phyloP scores from a whole-genome alignment of 1,284 basidiomycete species.

The Neonothopanus nambi region DNA sequence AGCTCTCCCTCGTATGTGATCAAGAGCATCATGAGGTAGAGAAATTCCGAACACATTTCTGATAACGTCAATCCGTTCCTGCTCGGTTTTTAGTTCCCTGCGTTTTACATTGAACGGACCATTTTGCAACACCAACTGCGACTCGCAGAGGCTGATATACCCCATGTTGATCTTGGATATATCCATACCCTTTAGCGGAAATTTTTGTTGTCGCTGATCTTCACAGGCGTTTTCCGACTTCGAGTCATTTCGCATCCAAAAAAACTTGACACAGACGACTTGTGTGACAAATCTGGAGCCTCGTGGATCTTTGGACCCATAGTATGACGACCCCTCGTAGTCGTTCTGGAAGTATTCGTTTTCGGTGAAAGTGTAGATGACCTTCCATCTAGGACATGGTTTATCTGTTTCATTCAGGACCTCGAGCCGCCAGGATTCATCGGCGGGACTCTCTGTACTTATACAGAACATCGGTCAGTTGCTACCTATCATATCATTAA shows the following conservation, averaged over 20 bases:
- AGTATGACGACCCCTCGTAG: constrained; percentile 28
- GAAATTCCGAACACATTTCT: constrained; percentile 32
- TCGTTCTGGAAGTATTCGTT: constrained; percentile 35
- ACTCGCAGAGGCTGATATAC: constrained; percentile 24
- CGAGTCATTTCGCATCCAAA: constrained; percentile 29
- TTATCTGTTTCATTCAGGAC: constrained; percentile 28
- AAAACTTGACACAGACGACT: constrained; percentile 30
- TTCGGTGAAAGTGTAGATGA: constrained; percentile 36
- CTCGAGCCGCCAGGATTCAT: constrained; percentile 32
- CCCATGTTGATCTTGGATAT: neutral
- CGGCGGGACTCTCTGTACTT: neutral
- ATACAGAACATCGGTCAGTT: neutral
- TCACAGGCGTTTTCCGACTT: neutral
- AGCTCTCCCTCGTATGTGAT: constrained; percentile 25
- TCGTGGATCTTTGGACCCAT: constrained; percentile 14
- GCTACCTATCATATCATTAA: neutral
- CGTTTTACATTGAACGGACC: constrained; percentile 29
- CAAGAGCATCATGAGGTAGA: constrained; percentile 23
- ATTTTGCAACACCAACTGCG: constrained; percentile 30
- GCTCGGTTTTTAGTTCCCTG: constrained; percentile 28
- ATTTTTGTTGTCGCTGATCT: neutral
- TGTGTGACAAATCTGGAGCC: constrained; percentile 31
- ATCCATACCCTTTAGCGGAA: neutral
- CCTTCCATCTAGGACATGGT: constrained; percentile 16
- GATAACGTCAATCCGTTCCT: constrained; percentile 32